A percentile compares a stretch with the other conserved stretches of the same genome.
Evolutionary conservation across 2,329 filamentous ascomycete genomes (phyloP).

Genomic region (Beauveria asiatica): DNA sequence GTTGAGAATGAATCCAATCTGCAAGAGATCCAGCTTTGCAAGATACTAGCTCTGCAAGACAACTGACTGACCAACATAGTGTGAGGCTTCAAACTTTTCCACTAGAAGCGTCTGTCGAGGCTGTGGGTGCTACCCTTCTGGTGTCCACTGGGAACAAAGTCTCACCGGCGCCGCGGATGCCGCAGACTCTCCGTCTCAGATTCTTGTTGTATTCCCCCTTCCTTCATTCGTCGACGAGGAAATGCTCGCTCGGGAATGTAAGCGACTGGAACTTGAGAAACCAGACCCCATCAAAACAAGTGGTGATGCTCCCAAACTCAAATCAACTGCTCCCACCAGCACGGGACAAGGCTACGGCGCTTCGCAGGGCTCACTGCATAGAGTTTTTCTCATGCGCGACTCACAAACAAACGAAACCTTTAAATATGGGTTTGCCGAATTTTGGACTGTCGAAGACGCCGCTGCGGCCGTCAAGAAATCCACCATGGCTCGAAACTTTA

Average conservation of each 20-base stretch:
- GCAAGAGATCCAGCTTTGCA: not conserved
- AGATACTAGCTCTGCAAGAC: not conserved
- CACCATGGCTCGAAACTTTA: conserved; percentile 64
- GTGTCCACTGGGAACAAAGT: conserved; percentile 24
- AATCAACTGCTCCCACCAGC: conserved; percentile 47
- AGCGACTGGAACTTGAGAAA: conserved; percentile 61
- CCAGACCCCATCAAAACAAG: conserved; percentile 37
- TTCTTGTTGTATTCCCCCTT: conserved; percentile 65
- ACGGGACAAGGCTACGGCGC: conserved; percentile 58
- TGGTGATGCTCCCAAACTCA: conserved; percentile 45
- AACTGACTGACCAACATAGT: conserved; percentile 18
- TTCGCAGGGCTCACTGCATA: conserved; percentile 62
- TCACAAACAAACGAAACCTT: conserved; percentile 62
- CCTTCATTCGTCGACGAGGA: conserved; percentile 64
- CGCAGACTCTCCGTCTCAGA: conserved; percentile 57
- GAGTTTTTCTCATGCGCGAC: conserved; percentile 70
- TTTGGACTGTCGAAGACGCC: conserved; percentile 67
- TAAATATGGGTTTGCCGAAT: conserved; percentile 79
- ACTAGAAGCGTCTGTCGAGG: conserved; percentile 30
- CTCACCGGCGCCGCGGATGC: conserved; percentile 42
- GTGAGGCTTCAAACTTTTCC: conserved; percentile 32
- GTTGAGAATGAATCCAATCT: conserved; percentile 5
- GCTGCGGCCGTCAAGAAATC: conserved; percentile 65
- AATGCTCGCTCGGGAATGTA: conserved; percentile 62
- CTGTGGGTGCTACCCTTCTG: conserved; percentile 25